Evolutionary conservation across 805 yeast species (phyloP).

Genomic region (Teunomyces funiuensis): DNA sequence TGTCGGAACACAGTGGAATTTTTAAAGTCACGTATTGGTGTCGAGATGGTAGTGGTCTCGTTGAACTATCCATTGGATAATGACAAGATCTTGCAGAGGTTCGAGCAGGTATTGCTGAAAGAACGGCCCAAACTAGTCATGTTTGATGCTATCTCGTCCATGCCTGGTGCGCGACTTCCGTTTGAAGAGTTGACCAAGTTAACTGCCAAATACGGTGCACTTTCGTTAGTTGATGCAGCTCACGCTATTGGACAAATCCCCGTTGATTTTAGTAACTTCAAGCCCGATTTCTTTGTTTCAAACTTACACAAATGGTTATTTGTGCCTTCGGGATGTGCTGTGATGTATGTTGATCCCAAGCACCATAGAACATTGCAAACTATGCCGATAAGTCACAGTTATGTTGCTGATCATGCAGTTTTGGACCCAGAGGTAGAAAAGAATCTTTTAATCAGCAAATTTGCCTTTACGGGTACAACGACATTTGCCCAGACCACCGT

Average conservation of each 20-base stretch:
- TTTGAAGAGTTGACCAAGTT: slow-evolving; percentile 46
- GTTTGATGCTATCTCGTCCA: slow-evolving; percentile 59
- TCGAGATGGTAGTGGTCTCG: slow-evolving; percentile 20
- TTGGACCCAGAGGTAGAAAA: slow-evolving; percentile 20
- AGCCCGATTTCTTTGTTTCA: slow-evolving; percentile 61
- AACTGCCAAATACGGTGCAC: slow-evolving; percentile 46
- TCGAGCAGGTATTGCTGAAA: slow-evolving; percentile 20
- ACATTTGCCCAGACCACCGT: slow-evolving; percentile 44
- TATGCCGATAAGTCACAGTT: slow-evolving; percentile 56
- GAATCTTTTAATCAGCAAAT: slow-evolving; percentile 43
- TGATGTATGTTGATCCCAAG: slow-evolving; percentile 54
- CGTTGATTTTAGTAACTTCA: slow-evolving; percentile 36
- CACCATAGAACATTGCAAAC: slow-evolving; percentile 54
- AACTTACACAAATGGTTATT: slow-evolving; percentile 73
- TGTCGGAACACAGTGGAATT: slow-evolving; percentile 53
- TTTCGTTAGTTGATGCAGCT: slow-evolving; percentile 71
- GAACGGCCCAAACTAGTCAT: slow-evolving; percentile 42
- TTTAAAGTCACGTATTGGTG: slow-evolving; percentile 29
- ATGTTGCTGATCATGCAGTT: slow-evolving; percentile 31
- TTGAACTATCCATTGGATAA: slow-evolving; percentile 16
- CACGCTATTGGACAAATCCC: slow-evolving; percentile 61
- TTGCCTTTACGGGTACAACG: slow-evolving; percentile 51
- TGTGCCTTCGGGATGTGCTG: slow-evolving; percentile 58
- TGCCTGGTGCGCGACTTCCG: slow-evolving; percentile 65
- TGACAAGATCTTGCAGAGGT: slow-evolving; percentile 22